Evolutionary conservation across 2,329 filamentous ascomycete species (phyloP).

Genomic region (Xylariaceae sp.): DNA sequence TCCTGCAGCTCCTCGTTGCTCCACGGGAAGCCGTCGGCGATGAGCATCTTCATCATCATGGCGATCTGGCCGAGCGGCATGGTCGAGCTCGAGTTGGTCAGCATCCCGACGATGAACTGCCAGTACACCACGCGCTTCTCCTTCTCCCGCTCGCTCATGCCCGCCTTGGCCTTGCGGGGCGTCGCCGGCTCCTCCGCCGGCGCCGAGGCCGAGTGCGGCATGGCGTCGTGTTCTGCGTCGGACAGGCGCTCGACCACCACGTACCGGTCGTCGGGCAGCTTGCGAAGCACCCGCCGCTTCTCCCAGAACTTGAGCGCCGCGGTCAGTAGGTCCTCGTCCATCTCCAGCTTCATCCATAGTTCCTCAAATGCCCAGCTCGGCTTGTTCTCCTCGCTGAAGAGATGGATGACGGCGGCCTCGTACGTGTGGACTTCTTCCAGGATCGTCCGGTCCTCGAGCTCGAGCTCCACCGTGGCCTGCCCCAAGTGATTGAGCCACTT

Average conservation of each 20-base stretch:
- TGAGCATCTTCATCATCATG: constrained; percentile 93
- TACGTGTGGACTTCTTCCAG: constrained; percentile 69
- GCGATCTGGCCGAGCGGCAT: constrained; percentile 77
- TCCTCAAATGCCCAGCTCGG: constrained; percentile 42
- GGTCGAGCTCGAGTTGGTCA: constrained; percentile 76
- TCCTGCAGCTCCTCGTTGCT: constrained; percentile 80
- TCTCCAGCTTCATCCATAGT: constrained; percentile 50
- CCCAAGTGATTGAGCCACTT: constrained; percentile 83
- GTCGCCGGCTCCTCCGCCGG: constrained; percentile 27
- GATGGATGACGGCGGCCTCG: constrained; percentile 81
- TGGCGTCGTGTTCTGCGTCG: constrained; percentile 26
- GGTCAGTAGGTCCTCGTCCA: constrained; percentile 65
- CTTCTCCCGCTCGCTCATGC: constrained; percentile 57
- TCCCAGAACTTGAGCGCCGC: constrained; percentile 66
- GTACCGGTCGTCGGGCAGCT: constrained; percentile 47
- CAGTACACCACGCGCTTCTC: constrained; percentile 63
- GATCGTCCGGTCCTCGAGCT: constrained; percentile 72
- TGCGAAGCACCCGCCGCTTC: constrained; percentile 57
- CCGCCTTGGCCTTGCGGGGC: constrained; percentile 39
- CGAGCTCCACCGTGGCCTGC: constrained; percentile 70
- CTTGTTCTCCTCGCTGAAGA: constrained; percentile 47
- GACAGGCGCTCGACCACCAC: constrained; percentile 60
- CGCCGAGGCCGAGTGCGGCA: constrained; percentile 12
- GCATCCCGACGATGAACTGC: constrained; percentile 90
- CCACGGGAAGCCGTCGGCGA: constrained; percentile 82